A percentile compares a stretch with the other conserved stretches of the same genome.
Evolutionary conservation across 2,329 filamentous ascomycete species (phyloP).

Genomic region (Diaporthe helianthi): DNA sequence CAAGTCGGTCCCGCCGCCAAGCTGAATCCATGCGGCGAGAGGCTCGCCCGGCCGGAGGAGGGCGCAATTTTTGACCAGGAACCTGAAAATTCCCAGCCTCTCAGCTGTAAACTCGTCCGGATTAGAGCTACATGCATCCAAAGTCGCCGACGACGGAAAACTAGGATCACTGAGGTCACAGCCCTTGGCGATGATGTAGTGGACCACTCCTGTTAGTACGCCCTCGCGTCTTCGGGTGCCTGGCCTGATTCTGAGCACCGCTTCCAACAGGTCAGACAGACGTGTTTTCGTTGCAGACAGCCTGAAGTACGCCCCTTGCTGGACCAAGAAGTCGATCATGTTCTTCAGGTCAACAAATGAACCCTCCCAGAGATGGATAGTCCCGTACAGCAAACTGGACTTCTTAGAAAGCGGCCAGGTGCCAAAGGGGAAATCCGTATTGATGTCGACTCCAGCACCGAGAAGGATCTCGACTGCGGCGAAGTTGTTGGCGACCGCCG

Average conservation of each 20-base stretch:
- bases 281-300: background rate
- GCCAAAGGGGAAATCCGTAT: background rate
- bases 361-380: background rate
- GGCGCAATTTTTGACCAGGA: background rate
- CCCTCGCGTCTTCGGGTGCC: fast-evolving
- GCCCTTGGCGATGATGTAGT: background rate
- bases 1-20: background rate
- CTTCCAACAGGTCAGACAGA: background rate
- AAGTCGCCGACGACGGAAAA: background rate
- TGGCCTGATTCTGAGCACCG: background rate
- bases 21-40: background rate
- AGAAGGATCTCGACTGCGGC: background rate
- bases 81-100: background rate
- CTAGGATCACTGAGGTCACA: background rate
- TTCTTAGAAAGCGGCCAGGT: background rate
- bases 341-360: background rate
- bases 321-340: background rate
- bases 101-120: no score
- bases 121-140: background rate
- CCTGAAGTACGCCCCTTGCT: background rate
- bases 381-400: background rate
- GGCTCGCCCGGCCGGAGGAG: background rate
- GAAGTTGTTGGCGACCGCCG: background rate
- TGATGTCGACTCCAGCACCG: background rate
- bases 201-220: background rate